phyloP scores from a whole-genome alignment of 129 eudicot species.

The Deinandra increscens region DNA sequence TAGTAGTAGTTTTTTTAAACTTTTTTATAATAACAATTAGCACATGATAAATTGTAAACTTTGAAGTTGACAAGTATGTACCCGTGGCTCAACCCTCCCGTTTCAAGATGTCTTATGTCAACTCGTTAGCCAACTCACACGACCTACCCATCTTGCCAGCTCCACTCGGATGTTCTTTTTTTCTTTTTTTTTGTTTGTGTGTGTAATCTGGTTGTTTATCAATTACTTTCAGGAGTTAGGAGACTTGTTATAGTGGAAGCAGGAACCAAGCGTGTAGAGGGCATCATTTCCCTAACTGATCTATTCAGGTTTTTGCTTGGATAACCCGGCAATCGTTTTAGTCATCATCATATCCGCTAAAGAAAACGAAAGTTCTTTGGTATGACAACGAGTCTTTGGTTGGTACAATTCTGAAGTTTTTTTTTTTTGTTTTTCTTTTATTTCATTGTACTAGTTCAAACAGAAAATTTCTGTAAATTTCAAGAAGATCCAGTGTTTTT shows the following conservation, averaged over 20 bases:
- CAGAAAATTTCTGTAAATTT: conserved; percentile 33
- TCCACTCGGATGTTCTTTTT: not conserved
- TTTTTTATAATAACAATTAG: not conserved
- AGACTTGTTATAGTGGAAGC: conserved; percentile 84
- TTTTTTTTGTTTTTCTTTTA: conserved; percentile 14
- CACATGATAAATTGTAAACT: not conserved
- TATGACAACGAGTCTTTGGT: conserved; percentile 24
- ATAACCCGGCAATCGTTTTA: conserved; percentile 27
- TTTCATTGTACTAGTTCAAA: conserved; percentile 28
- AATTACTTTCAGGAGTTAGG: conserved; percentile 58
- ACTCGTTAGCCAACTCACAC: not conserved
- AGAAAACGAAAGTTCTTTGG: conserved; percentile 18
- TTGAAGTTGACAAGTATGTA: not conserved
- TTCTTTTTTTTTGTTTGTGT: not conserved
- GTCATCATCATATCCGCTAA: conserved; percentile 17
- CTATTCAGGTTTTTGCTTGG: conserved; percentile 75
- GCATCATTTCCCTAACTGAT: conserved; percentile 66
- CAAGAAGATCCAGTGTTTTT: conserved; percentile 29
- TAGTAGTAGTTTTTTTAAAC: not conserved
- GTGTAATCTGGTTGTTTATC: not conserved
- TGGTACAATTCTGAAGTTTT: conserved; percentile 18
- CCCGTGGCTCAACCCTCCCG: not conserved
- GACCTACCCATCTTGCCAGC: not conserved
- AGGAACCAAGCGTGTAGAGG: conserved; percentile 90
- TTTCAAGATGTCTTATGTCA: not conserved